Conservation (phyloP, 2,329 filamentous ascomycete species). For the Atkinsonella hypoxylon region DNA sequence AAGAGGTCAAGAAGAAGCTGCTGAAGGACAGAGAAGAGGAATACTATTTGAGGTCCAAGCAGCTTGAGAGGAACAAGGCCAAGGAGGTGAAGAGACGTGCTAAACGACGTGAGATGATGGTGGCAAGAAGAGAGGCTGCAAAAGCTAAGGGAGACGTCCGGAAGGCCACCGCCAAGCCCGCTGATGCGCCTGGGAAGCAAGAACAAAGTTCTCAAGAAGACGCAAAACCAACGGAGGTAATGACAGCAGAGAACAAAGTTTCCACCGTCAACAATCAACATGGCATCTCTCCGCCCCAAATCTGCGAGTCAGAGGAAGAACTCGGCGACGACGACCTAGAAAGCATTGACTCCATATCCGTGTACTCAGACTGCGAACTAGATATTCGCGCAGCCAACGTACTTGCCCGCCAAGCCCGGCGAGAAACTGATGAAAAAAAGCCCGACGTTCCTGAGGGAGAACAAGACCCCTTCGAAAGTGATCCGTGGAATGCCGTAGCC, state of each 20-base stretch:
- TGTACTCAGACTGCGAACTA: slow-evolving; percentile 28
- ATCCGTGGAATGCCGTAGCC: slow-evolving; percentile 53
- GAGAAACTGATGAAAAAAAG: slow-evolving; percentile 15
- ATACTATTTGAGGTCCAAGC: slow-evolving; percentile 25
- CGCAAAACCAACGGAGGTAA: not conserved
- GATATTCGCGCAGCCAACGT: slow-evolving; percentile 16
- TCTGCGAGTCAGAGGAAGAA: slow-evolving; percentile 14
- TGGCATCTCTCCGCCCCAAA: not conserved
- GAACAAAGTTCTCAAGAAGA: no score
- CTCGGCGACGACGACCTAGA: slow-evolving; percentile 9
- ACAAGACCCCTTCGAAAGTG: slow-evolving; percentile 40
- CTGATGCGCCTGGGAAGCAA: not conserved
- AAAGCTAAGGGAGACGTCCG: slow-evolving; percentile 10
- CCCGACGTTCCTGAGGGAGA: slow-evolving; percentile 14
- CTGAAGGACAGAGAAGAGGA: slow-evolving; percentile 26
- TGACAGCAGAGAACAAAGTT: not conserved
- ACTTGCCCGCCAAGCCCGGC: not conserved
- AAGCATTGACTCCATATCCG: slow-evolving; percentile 19
- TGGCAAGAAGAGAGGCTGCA: slow-evolving; percentile 16
- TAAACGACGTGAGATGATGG: slow-evolving; percentile 68
- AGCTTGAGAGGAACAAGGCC: slow-evolving; percentile 21
- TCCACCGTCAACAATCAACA: not conserved
- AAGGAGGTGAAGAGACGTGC: slow-evolving; percentile 53
- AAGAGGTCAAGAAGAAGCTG: slow-evolving; percentile 26
- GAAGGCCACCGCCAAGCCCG: no score